A percentile compares a stretch with the other conserved stretches of the same genome.
phyloP scores from a whole-genome alignment of 2,329 filamentous ascomycete genomes.

The Chaetomium sp. region DNA sequence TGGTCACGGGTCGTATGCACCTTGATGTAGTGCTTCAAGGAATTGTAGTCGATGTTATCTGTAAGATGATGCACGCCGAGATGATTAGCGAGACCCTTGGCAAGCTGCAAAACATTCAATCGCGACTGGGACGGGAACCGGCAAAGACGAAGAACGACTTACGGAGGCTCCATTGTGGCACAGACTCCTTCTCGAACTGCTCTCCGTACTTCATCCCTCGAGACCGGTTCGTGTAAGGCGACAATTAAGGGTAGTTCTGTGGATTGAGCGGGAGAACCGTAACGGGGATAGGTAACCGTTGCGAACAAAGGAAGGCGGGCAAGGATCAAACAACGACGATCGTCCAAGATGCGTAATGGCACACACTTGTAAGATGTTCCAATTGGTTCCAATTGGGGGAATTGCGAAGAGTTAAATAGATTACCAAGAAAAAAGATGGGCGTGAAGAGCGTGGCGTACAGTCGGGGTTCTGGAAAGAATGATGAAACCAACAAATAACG shows the following conservation, averaged over 20 bases:
- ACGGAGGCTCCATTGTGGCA: slow-evolving; percentile 77
- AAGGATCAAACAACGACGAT: too few relatives aligned
- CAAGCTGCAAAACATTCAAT: not conserved
- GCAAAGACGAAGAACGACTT: slow-evolving; percentile 18
- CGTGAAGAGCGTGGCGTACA: too few relatives aligned
- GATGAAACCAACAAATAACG: too few relatives aligned
- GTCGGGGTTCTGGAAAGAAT: too few relatives aligned
- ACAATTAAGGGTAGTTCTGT: not conserved
- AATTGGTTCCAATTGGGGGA: too few relatives aligned
- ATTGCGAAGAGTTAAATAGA: too few relatives aligned
- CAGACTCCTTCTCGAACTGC: slow-evolving; percentile 66
- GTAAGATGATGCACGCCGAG: slow-evolving; percentile 14
- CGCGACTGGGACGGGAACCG: not conserved
- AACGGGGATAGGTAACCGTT: not conserved
- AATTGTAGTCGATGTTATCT: slow-evolving; percentile 89
- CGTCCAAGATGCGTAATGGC: too few relatives aligned
- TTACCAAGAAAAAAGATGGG: too few relatives aligned
- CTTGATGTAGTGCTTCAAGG: slow-evolving; percentile 79
- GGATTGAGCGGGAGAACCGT: not conserved
- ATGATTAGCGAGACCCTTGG: not conserved
- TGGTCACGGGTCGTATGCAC: slow-evolving; percentile 66
- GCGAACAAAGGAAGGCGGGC: not conserved
- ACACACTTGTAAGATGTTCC: too few relatives aligned
- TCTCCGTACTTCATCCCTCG: slow-evolving; percentile 67
- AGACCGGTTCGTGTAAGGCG: not conserved